Base-by-base conservation (phyloP, 345 rosid genomes). In the Corymbia maculata region DNA sequence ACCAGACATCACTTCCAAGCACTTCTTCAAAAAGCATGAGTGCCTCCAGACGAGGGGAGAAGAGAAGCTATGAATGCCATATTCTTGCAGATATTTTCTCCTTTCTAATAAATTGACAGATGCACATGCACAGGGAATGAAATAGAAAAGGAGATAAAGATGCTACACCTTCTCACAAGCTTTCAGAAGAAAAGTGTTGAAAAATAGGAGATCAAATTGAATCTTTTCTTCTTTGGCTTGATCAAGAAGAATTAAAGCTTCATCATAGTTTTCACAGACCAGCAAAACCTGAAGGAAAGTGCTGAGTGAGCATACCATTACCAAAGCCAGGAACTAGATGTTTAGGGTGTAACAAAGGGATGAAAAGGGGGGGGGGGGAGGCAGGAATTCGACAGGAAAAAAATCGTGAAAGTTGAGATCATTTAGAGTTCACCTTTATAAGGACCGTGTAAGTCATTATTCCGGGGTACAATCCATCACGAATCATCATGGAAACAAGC, bases 401-500 rank as follows among this genome's bases (percentile, higher is more conserved):
- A 49, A 75, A 1, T 49, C 0, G 7, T 42, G 49, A 42, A 75
- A 22, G 84, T 75, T 13, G 3, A 52, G 42, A 47, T 87, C 22
- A 47, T 66, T 61, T 30, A 70, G 47, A 64, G 32, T 64, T 32
- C 21, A 95, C 98, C 98, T 96, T 97, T 88, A 92, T 89, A 86
- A 96, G 92, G 88, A 91, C 86, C 59, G 96, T 94, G 87, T 92
- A 96, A 66, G 94, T 92, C 52, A 86, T 47, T n/a, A 85, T 88
- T 42, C 85, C 52, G 47, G 95, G 98, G 57, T 85, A 55, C 92
- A 88, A 96, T 57, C 99, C 98, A 66, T 92, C 93, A 30, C 98
- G 98, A 89, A 95, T 47, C 98, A 96, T 96, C 96, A 94, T 51
- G 88, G 97, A 96, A 91, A 96, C 88, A 30, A 97, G 44, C 16